Percentiles rank a stretch among this genome's conserved stretches.
Evolutionary conservation across 208 protist species (phyloP).

Genomic region (Porcisia deanei): DNA sequence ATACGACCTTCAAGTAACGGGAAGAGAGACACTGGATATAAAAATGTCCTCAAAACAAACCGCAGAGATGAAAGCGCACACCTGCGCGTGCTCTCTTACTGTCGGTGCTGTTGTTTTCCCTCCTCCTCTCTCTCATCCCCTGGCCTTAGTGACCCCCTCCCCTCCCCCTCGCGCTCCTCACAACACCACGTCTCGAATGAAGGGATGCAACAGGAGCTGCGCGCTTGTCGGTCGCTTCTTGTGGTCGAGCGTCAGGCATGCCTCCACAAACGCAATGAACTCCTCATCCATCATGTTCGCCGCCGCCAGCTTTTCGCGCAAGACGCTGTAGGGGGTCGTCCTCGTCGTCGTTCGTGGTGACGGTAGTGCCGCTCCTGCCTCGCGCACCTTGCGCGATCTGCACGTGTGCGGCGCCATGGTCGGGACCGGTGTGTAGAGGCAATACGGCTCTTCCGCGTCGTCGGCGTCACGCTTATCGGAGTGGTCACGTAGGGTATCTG

Average conservation of each 20-base stretch:
- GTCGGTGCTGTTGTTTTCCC: neutral
- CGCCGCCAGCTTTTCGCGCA: conserved; percentile 73
- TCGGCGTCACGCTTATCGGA: conserved; percentile 23
- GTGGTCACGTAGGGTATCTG: conserved; percentile 13
- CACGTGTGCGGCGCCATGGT: conserved; percentile 29
- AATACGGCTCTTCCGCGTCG: conserved; percentile 63
- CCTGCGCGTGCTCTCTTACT: neutral
- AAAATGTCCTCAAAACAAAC: too few relatives aligned
- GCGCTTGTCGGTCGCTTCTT: conserved; percentile 70
- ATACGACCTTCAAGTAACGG: too few relatives aligned
- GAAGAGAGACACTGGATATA: too few relatives aligned
- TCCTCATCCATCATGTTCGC: conserved; percentile 65
- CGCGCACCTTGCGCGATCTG: conserved; percentile 16
- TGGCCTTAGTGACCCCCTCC: neutral
- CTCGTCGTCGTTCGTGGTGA: conserved; percentile 13
- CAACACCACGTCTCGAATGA: conserved; percentile 59
- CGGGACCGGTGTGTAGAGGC: conserved; percentile 76
- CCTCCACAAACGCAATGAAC: conserved; percentile 91
- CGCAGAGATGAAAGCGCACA: too few relatives aligned
- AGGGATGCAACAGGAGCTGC: conserved; percentile 87
- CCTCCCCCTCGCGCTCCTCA: conserved; percentile 10
- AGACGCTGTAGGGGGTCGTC: conserved; percentile 58
- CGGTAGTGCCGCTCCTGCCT: neutral
- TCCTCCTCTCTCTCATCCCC: neutral
- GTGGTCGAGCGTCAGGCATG: conserved; percentile 87